phyloP scores from a whole-genome alignment of 306 rosid genomes.

The Senna tora region DNA sequence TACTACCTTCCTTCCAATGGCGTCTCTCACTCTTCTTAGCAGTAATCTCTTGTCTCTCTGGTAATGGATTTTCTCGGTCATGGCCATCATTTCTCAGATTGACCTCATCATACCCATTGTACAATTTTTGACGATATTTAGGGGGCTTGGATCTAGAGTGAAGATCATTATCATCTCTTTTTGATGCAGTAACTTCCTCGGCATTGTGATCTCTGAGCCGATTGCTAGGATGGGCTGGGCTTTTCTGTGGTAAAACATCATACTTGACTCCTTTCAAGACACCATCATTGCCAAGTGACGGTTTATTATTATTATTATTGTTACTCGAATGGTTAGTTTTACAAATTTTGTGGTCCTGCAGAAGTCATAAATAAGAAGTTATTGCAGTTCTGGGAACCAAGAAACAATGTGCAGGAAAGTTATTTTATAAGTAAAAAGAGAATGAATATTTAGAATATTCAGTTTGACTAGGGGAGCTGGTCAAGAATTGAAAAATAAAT shows the following conservation, averaged over 20 bases:
- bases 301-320: constrained; percentile 45
- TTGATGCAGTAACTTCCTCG: constrained; percentile 49
- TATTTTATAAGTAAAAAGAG: background rate
- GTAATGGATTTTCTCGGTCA: constrained; percentile 41
- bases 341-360: constrained; percentile 60
- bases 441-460: background rate
- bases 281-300: constrained; percentile 43
- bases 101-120: constrained; percentile 45
- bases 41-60: constrained; percentile 45
- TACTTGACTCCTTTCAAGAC: constrained; percentile 50
- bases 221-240: constrained; percentile 33
- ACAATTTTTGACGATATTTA: constrained; percentile 45
- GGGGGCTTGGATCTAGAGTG: constrained; percentile 48
- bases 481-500: constrained; percentile 33
- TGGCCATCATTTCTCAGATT: constrained; percentile 45
- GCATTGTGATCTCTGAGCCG: constrained; percentile 42
- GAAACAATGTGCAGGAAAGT: constrained; percentile 10
- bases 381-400: constrained; percentile 6
- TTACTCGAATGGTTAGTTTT: constrained; percentile 44
- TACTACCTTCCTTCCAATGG: constrained; percentile 45
- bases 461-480: constrained; percentile 22
- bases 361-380: constrained; percentile 33
- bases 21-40: constrained; percentile 52
- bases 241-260: constrained; percentile 44
- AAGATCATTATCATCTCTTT: constrained; percentile 47